Evolutionary conservation across 768 basidiomycete genomes (phyloP).

Genomic region (Suillus clintonianus): DNA sequence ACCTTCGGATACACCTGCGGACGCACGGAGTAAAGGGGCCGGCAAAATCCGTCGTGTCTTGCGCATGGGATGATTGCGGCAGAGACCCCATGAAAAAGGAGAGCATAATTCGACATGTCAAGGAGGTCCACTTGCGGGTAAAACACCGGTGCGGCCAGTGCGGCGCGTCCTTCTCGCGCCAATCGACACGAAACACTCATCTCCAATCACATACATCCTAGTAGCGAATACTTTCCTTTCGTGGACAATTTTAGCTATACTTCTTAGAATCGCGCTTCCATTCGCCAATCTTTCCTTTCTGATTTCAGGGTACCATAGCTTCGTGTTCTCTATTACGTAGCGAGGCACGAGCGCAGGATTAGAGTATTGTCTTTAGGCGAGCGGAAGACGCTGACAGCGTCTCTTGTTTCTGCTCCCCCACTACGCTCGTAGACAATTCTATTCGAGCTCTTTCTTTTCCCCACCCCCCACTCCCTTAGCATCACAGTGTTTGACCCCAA

Average conservation of each 20-base stretch:
- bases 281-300: no score
- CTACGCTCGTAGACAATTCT: not conserved
- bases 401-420: not conserved
- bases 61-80: constrained; percentile 22
- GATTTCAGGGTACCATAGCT: no score
- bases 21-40: constrained; percentile 20
- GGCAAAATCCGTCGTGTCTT: constrained; percentile 11
- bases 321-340: not conserved
- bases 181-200: no score
- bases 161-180: no score
- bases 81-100: constrained; percentile 24
- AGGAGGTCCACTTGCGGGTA: no score
- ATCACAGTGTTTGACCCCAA: no score
- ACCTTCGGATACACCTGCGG: constrained; percentile 24
- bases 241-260: no score
- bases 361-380: not conserved
- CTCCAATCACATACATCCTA: no score
- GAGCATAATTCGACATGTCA: constrained; percentile 27
- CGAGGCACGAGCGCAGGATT: not conserved
- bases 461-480: no score
- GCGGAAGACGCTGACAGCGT: not conserved
- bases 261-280: no score
- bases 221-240: no score
- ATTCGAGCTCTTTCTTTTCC: not conserved
- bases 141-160: no score